phyloP scores from a whole-genome alignment of 306 rosid species.

The Cucumis hystrix region DNA sequence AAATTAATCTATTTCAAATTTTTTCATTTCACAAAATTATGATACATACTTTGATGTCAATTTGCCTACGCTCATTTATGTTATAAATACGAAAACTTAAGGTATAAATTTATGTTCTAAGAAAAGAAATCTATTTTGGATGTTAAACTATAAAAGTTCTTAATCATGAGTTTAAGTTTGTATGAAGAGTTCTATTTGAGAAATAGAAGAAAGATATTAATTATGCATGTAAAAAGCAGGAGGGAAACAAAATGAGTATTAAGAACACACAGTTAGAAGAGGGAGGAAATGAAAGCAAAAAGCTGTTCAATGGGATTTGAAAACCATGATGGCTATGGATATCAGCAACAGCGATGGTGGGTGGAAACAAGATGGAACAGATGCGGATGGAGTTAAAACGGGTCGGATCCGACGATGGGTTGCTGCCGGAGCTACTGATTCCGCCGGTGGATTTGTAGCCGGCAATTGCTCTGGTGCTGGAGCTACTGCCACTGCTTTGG shows the following conservation, averaged over 20 bases:
- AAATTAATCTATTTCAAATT: too few species aligned
- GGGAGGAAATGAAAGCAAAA: neutral
- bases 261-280: neutral
- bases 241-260: neutral
- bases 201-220: too few species aligned
- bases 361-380: neutral
- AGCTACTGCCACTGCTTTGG: conserved; percentile 4
- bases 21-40: too few species aligned
- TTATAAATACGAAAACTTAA: too few species aligned
- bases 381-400: neutral
- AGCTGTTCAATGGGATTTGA: neutral
- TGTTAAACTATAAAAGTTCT: too few species aligned
- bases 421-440: neutral
- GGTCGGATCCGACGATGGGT: conserved; percentile 6
- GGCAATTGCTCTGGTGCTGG: neutral
- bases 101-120: too few species aligned
- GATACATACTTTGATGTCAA: too few species aligned
- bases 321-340: neutral
- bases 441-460: neutral
- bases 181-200: too few species aligned
- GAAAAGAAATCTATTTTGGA: too few species aligned
- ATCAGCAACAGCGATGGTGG: neutral
- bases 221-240: too few species aligned
- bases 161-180: too few species aligned
- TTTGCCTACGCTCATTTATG: too few species aligned